These are phyloP conservation scores for Mycena venus DNA, from an alignment of 768 basidiomycete species.

Conservation along the genomic window DNA sequence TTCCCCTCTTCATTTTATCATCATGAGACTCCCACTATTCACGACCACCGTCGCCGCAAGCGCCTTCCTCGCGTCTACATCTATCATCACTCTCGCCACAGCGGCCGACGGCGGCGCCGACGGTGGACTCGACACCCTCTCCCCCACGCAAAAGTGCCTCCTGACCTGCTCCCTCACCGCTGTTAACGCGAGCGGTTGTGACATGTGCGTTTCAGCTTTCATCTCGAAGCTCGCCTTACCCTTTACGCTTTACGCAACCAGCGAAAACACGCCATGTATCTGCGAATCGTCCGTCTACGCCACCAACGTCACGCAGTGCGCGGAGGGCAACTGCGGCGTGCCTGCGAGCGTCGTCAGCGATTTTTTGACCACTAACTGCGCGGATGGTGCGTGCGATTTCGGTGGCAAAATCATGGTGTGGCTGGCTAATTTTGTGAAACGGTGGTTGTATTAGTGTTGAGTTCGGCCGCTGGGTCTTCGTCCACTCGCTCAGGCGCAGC, in stretches of 20 bases:
- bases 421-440: too few relatives aligned
- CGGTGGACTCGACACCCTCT: too few relatives aligned
- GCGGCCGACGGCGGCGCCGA: background rate
- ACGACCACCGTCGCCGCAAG: background rate
- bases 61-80: background rate
- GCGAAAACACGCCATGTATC: background rate
- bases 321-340: slow-evolving; percentile 17
- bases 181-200: background rate
- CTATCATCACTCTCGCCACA: background rate
- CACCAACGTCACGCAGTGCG: slow-evolving; percentile 7
- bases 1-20: background rate
- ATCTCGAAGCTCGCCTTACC: background rate
- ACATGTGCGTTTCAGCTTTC: background rate
- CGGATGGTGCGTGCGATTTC: background rate
- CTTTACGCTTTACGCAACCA: background rate
- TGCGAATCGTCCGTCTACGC: slow-evolving; percentile 9
- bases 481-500: too few relatives aligned
- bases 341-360: slow-evolving; percentile 7
- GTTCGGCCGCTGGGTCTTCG: too few relatives aligned
- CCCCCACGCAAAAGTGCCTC: background rate
- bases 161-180: background rate
- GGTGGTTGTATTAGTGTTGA: too few relatives aligned
- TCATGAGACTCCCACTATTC: background rate
- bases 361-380: slow-evolving; percentile 7
- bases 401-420: too few relatives aligned